Percentiles rank a stretch among this genome's conserved stretches.
Conservation (phyloP, 257 asterid genomes). For the Thymus quinquecostatus region DNA sequence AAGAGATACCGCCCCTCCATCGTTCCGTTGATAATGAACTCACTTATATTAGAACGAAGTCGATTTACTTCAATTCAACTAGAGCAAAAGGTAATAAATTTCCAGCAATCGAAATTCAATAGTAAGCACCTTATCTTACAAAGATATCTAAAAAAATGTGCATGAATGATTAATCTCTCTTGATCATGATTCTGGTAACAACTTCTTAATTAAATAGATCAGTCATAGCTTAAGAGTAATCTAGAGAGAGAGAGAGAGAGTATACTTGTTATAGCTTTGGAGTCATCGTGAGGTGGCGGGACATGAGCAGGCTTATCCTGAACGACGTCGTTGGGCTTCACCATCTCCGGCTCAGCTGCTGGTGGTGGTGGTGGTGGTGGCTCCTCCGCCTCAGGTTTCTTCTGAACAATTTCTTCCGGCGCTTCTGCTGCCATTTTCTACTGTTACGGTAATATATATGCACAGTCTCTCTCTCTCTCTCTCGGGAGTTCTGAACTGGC, state of each 20-base stretch:
- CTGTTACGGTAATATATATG: background rate
- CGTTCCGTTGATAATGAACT: too few species aligned
- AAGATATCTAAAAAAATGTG: background rate
- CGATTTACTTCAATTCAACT: background rate
- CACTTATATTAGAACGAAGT: too few species aligned
- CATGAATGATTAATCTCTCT: background rate
- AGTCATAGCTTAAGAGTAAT: background rate
- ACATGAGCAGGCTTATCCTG: slow-evolving; percentile 44
- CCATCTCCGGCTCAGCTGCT: slow-evolving; percentile 39
- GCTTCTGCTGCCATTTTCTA: slow-evolving; percentile 37
- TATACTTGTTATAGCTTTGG: slow-evolving; percentile 42
- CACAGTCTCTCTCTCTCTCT: background rate
- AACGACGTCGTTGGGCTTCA: slow-evolving; percentile 36
- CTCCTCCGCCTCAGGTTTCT: slow-evolving; percentile 38
- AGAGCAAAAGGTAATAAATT: background rate
- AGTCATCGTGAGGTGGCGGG: slow-evolving; percentile 42
- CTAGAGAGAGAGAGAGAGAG: background rate
- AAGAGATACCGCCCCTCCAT: too few species aligned
- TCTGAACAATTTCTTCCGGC: slow-evolving; percentile 31
- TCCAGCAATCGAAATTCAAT: background rate
- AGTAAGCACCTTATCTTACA: background rate
- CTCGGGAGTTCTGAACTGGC: background rate
- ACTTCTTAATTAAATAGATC: background rate
- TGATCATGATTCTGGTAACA: background rate
- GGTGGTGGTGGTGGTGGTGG: slow-evolving; percentile 42